Base-by-base conservation (phyloP, 2,329 filamentous ascomycete genomes). In the Myriosclerotinia curreyana region DNA sequence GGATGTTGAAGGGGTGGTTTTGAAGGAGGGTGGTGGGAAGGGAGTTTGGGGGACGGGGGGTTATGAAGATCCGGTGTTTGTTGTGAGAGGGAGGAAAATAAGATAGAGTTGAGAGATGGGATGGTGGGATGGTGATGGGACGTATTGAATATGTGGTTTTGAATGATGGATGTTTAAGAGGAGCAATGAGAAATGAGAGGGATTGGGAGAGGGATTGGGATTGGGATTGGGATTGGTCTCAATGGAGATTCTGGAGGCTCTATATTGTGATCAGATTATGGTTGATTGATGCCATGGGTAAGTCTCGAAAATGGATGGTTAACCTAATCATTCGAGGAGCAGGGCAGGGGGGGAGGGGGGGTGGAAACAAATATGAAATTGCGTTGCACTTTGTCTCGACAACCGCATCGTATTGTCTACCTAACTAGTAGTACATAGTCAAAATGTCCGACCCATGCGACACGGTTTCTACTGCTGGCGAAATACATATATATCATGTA, bases 1-100 rank as follows among this genome's bases (percentile, higher is more conserved):
- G 42, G 70, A 78, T n/a, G 78, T 84, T 38, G 80, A 83, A 74
- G 80, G 83, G 67, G 77, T 83, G n/a, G 77, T 81, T 62, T 66
- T 82, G n/a, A 79, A 77, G 66, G 76, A 79, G 66, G 75, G 76
- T 31, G 75, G 75, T 52, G 48, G 44, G 31, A 5, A 31, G 28
- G 28, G 28, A 31, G 28, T 31, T 31, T 31, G 2, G 28, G 60
- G 65, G 62, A 22, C 22, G 12, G 11, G 38, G 38, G 58, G 58
- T 12, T 52, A 62, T 20, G 65, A 74, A 54, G 77, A 80, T 75
- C 78, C 78, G n/a, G 61, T 80, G 46, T 80, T 77, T 76, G 76
- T 79, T 50, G 77, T 80, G 3, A 73, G 78, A 67, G 79, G 71
- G 14, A 64, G 22, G 40, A 62, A 62, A 28, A 25, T 31, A 42